Evolutionary conservation across 352 stramenopile species (phyloP), one percentile per base, ranked within the genome.

Genomic region (Pythium biforme): DNA sequence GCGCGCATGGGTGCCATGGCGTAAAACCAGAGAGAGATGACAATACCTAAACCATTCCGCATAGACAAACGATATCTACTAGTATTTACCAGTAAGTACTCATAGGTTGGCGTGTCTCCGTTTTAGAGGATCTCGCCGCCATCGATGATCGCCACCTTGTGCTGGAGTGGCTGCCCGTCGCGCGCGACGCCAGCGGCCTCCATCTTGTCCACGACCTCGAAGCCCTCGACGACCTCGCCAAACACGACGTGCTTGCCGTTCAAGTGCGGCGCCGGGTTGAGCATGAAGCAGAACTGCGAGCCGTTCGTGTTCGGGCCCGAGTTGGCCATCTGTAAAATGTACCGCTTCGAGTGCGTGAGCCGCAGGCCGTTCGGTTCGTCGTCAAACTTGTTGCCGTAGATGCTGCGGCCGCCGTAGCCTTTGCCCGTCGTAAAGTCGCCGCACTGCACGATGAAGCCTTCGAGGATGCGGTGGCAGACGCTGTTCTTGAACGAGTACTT

Each of bases 201-300:
- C 86, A 95, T 94, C 69, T 77, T 79, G 70, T 94, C 83, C 29
- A 95, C 83, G 31, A 95, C 81, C 10, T 86, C 70, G 63, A 93
- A 92, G 20, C 86, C 86, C 9, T 92, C 86, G 15, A 94, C 74
- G 33, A 95, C 81, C 61, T 94, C 77, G n/a, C 86, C 86, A 64
- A 95, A 95, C 25, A 95, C 81, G 23, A 92, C 84, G 61, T 95
- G 86, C 53, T 89, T 79, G 60, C 86, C 86, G 61, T 95, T 91
- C 39, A 95, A 68, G 68, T 92, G 81, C 23, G 81, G 81, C 39
- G 81, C 69, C 0, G 83, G 59, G 45, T 73, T 76, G 50, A 95
- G 65, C 84, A 94, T 99, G 59, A 99, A 99, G 77, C 99, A 99
- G 75, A 99, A 99, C 77, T 99, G 98, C 55, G 83, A 98, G 25